Evolutionary conservation across 2,329 filamentous ascomycete species (phyloP).

Genomic region (Thermothelomyces thermophilus): DNA sequence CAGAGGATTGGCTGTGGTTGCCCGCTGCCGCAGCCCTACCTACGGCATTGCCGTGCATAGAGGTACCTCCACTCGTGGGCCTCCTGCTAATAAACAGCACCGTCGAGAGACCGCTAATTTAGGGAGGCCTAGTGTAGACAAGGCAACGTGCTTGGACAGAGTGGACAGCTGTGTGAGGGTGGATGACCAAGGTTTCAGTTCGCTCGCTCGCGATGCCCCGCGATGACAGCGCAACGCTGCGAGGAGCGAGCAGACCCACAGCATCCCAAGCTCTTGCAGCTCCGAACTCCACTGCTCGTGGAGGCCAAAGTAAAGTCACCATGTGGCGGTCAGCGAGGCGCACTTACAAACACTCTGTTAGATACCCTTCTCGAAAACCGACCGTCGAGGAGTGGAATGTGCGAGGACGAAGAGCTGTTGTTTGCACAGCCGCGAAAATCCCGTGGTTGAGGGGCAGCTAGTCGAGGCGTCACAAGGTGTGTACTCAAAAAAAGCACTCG

Average conservation of each 20-base stretch:
- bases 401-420: neutral
- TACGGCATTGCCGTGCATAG: slow-evolving; percentile 20
- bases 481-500: slow-evolving; percentile 5
- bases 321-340: slow-evolving; percentile 17
- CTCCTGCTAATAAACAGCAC: slow-evolving; percentile 8
- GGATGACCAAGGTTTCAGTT: slow-evolving; percentile 1
- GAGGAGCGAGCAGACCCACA: slow-evolving; percentile 14
- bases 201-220: slow-evolving; percentile 14
- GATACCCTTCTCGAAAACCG: neutral
- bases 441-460: slow-evolving; percentile 10
- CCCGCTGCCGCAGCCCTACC: slow-evolving; percentile 17
- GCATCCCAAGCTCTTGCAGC: slow-evolving; percentile 14
- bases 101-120: slow-evolving; percentile 18
- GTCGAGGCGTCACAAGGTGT: no score
- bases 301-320: slow-evolving; percentile 6
- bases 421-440: slow-evolving; percentile 7
- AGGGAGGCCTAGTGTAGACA: slow-evolving; percentile 5
- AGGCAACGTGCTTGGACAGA: slow-evolving; percentile 8
- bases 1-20: slow-evolving; percentile 16
- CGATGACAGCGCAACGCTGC: slow-evolving; percentile 25
- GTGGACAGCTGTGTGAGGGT: neutral
- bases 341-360: neutral
- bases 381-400: neutral
- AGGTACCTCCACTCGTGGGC: slow-evolving; percentile 7
- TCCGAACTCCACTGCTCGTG: slow-evolving; percentile 14